Percentiles rank a stretch among this genome's conserved stretches.
Conservation (phyloP, 345 rosid genomes). For the Citrus sinensis region DNA sequence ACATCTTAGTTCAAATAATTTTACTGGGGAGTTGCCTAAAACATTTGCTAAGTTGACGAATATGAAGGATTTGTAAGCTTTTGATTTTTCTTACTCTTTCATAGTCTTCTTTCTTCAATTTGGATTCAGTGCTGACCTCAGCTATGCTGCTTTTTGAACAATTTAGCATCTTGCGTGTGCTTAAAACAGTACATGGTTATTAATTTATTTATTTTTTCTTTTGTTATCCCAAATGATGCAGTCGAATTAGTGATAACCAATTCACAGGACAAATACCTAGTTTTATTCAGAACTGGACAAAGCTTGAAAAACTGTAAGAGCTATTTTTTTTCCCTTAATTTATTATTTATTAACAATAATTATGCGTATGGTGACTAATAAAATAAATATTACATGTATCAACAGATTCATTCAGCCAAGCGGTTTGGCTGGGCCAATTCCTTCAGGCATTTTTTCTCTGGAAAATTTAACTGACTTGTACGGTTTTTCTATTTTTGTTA, state of each 20-base stretch:
- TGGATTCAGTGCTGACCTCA: too few relatives aligned
- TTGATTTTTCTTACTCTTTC: background rate
- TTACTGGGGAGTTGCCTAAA: constrained; percentile 42
- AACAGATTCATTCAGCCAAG: constrained; percentile 40
- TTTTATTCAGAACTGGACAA: constrained; percentile 52
- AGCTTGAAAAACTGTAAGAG: constrained; percentile 47
- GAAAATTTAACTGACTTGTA: constrained; percentile 26
- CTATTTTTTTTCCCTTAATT: background rate
- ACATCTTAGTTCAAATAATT: constrained; percentile 41
- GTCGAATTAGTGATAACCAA: constrained; percentile 48
- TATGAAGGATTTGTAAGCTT: constrained; percentile 46
- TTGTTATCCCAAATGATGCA: constrained; percentile 9
- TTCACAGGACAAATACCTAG: constrained; percentile 52
- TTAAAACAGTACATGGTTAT: too few relatives aligned
- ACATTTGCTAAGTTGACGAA: constrained; percentile 44
- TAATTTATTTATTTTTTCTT: too few relatives aligned
- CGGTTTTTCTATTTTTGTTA: background rate
- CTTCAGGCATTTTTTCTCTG: constrained; percentile 26
- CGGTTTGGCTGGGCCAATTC: constrained; percentile 59
- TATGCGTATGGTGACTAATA: background rate
- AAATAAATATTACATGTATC: background rate
- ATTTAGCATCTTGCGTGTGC: too few relatives aligned
- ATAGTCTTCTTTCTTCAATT: too few relatives aligned
- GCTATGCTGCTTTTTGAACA: too few relatives aligned
- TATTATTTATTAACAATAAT: background rate